Conservation (phyloP, 495 filamentous ascomycete genomes). For the Letharia lupina region DNA sequence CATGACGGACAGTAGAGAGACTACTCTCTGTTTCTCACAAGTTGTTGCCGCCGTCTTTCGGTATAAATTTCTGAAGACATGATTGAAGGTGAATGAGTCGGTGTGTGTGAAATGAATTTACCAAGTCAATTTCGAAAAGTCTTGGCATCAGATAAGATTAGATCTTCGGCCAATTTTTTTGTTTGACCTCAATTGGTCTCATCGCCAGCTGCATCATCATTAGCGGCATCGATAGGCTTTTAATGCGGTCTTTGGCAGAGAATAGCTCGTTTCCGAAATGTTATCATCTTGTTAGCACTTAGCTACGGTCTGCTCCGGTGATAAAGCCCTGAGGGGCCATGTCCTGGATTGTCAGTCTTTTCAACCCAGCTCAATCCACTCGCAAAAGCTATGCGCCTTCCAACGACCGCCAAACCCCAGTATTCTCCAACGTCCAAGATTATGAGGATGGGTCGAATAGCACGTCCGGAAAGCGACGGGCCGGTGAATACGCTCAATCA, state of each 20-base stretch:
- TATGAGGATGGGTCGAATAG: not conserved
- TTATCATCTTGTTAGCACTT: not conserved
- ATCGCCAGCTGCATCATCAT: too few species aligned
- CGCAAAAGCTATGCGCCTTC: conserved; percentile 8
- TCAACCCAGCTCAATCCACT: conserved; percentile 9
- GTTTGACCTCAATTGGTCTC: not conserved
- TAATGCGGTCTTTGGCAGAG: not conserved
- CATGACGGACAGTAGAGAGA: conserved; percentile 36
- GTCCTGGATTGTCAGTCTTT: conserved; percentile 23
- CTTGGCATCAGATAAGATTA: conserved; percentile 5
- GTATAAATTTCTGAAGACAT: not conserved
- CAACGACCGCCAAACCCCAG: not conserved
- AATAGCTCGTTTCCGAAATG: not conserved
- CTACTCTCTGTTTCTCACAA: not conserved
- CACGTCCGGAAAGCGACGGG: conserved; percentile 3
- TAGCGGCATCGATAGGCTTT: not conserved
- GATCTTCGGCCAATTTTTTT: not conserved
- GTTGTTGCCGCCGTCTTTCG: not conserved
- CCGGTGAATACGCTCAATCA: conserved; percentile 23
- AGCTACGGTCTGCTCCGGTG: not conserved
- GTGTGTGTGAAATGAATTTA: too few species aligned
- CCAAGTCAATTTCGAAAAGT: not conserved
- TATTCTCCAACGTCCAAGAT: conserved; percentile 9
- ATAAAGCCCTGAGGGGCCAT: conserved; percentile 15
- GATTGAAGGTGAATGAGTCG: not conserved